Evolutionary conservation across 108 stramenopile genomes (phyloP).

Genomic region (Parietichytrium sp.): DNA sequence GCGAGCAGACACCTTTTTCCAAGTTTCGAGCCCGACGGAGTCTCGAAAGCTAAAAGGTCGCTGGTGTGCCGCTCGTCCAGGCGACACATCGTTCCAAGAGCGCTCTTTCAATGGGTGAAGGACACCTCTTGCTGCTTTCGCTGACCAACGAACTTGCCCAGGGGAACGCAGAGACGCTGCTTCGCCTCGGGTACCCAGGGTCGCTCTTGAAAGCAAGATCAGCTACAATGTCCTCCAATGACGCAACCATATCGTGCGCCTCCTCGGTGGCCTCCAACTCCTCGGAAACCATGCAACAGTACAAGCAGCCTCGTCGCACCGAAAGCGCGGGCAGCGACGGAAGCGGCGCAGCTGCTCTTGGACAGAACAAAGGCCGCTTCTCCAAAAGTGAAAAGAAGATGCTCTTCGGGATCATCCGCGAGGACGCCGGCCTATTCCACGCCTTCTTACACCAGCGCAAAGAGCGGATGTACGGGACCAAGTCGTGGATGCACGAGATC

Average conservation of each 20-base stretch:
- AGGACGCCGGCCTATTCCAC: slow-evolving; percentile 33
- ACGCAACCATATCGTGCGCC: neutral
- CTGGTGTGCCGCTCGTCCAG: no score
- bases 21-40: no score
- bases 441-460: slow-evolving; percentile 31
- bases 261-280: neutral
- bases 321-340: neutral
- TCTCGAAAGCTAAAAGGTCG: no score
- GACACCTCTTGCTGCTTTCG: no score
- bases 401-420: slow-evolving; percentile 17
- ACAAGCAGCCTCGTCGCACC: neutral
- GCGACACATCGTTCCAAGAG: no score
- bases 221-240: neutral
- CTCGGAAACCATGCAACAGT: neutral
- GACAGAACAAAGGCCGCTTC: slow-evolving; percentile 33
- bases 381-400: neutral
- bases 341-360: neutral
- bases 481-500: slow-evolving; percentile 37
- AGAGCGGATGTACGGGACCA: slow-evolving; percentile 36
- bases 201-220: neutral
- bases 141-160: no score
- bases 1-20: no score
- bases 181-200: neutral
- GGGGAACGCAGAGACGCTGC: no score
- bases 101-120: no score